Evolutionary conservation across 176 grass and related monocot genomes (phyloP), one percentile per base, ranked within the genome.

Genomic region (Cenchrus americanus): DNA sequence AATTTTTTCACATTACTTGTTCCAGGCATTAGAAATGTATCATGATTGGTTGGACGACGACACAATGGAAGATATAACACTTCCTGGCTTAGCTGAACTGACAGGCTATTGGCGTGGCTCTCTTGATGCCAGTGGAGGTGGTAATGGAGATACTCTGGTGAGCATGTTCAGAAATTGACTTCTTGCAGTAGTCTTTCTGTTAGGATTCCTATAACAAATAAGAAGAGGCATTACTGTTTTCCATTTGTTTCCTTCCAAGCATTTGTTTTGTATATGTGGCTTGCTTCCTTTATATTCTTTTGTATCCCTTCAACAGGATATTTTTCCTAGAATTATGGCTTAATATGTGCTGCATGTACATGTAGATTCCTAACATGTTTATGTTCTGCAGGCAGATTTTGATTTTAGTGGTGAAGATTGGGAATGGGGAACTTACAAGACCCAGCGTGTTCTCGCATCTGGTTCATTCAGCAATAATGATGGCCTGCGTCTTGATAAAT

Each of bases 371-470:
- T 73, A 66, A 65, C 71, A 19, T 12, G 57, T 22, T 71, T 71
- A 74, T 82, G 69, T 83, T 46, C 68, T 75, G 61, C 88, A 98
- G 96, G 96, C 91, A 40, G 92, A 98, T 83, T 95, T 98, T 86
- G 93, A 98, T 87, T 98, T 98, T 82, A 94, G 87, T 63, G 96
- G 96, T 76, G 96, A 98, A 77, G 96, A 95, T 87, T 98, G 96
- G 96, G 96, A 98, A 62, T 98, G 96, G 96, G 96, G 93, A 62
- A 93, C 83, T 80, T 98, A 93, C 75, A 92, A 94, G 80, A 95
- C 93, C 41, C 93, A 98, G 77, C 88, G 89, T 72, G 93, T 98
- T 76, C 85, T 90, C 22, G 89, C 91, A 71, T 89, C 87, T 88
- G 93, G 96, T 87, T 90, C 78, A 81, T 98, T 92, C 85, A 93